phyloP scores from a whole-genome alignment of 2,329 filamentous ascomycete genomes.

The Alternaria postmessia region DNA sequence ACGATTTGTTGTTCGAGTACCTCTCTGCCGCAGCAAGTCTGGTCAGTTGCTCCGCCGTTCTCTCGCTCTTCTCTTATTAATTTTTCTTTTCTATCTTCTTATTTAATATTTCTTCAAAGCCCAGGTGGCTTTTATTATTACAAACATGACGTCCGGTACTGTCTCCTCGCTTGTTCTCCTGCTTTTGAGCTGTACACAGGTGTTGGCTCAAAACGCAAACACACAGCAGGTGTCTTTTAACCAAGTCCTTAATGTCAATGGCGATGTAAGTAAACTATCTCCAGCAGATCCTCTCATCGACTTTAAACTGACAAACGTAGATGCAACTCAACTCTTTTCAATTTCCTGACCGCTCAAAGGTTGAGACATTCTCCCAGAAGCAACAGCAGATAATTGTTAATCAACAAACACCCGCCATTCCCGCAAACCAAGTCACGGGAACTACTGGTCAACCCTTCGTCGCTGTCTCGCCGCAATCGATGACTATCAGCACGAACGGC shows the following conservation, averaged over 20 bases:
- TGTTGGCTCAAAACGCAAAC: slow-evolving; percentile 28
- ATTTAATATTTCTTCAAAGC: slow-evolving; percentile 31
- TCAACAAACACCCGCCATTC: slow-evolving; percentile 47
- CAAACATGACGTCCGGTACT: slow-evolving; percentile 49
- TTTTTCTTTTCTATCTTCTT: slow-evolving; percentile 18
- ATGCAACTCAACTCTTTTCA: slow-evolving; percentile 49
- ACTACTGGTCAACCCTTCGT: slow-evolving; percentile 50
- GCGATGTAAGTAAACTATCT: slow-evolving; percentile 42
- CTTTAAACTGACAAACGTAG: slow-evolving; percentile 28
- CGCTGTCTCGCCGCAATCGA: slow-evolving; percentile 42
- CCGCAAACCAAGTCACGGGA: slow-evolving; percentile 48
- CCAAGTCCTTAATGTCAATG: slow-evolving; percentile 52
- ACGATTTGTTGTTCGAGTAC: slow-evolving; percentile 9
- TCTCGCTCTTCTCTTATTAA: slow-evolving; percentile 26
- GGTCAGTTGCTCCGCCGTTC: slow-evolving; percentile 35
- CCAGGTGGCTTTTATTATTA: slow-evolving; percentile 41
- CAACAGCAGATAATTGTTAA: slow-evolving; percentile 52
- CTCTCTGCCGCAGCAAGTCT: slow-evolving; percentile 42
- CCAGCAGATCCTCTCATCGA: not conserved
- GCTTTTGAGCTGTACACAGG: slow-evolving; percentile 37
- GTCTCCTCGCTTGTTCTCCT: slow-evolving; percentile 43
- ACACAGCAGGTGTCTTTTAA: slow-evolving; percentile 47
- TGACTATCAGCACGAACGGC: slow-evolving; percentile 49
- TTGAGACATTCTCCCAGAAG: slow-evolving; percentile 50
- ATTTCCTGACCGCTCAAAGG: slow-evolving; percentile 48